Conservation (phyloP, 2,329 filamentous ascomycete species). For the Ilyonectria mors-panacis region DNA sequence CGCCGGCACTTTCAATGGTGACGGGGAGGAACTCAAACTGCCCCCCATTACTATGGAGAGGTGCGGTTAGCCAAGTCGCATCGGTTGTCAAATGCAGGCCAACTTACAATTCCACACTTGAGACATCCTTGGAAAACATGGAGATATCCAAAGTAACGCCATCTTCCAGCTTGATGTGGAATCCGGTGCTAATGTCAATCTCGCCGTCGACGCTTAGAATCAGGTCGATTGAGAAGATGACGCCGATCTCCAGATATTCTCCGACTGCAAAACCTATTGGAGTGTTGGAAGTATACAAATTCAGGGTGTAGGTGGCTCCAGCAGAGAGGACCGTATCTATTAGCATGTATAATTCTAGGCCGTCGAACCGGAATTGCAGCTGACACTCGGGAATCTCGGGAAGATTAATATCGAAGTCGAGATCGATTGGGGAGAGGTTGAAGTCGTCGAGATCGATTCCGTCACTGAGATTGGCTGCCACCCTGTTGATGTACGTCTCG, state of each 20-base stretch:
- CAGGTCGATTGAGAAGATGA: constrained; percentile 66
- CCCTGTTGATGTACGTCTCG: constrained; percentile 23
- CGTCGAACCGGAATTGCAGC: constrained; percentile 33
- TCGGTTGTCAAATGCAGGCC: neutral
- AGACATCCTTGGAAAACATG: constrained; percentile 65
- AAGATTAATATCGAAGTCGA: constrained; percentile 29
- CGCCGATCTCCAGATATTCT: constrained; percentile 59
- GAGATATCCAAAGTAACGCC: constrained; percentile 63
- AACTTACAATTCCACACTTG: constrained; percentile 64
- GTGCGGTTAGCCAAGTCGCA: neutral
- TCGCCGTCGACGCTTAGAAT: constrained; percentile 63
- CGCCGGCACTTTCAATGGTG: constrained; percentile 59
- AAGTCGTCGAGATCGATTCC: constrained; percentile 33
- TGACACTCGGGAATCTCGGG: constrained; percentile 30
- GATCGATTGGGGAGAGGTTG: constrained; percentile 25
- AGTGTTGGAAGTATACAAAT: constrained; percentile 31
- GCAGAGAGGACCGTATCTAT: constrained; percentile 32
- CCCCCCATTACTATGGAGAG: constrained; percentile 61
- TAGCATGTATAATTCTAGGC: constrained; percentile 35
- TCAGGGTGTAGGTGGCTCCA: constrained; percentile 29
- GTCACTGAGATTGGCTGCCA: constrained; percentile 13
- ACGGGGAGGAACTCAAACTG: constrained; percentile 71
- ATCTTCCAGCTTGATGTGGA: constrained; percentile 70
- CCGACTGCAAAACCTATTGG: constrained; percentile 43
- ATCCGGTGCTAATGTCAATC: constrained; percentile 66